A percentile compares a stretch with the other conserved stretches of the same genome.
Evolutionary conservation across 2,329 filamentous ascomycete species (phyloP).

Genomic region (Colletotrichum incanum): DNA sequence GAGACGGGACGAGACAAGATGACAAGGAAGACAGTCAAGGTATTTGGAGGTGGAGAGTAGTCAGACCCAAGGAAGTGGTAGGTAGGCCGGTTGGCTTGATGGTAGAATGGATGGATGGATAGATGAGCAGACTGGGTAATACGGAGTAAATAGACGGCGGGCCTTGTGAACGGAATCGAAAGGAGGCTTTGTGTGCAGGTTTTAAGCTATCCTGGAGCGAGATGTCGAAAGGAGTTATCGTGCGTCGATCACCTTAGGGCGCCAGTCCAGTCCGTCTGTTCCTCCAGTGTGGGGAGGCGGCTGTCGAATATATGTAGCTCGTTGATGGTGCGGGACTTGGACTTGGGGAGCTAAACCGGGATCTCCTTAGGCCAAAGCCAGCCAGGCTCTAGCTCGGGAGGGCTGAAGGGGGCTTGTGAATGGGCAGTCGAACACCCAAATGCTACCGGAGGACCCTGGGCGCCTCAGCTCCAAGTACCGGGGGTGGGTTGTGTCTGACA

Average conservation of each 20-base stretch:
- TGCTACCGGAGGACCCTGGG: constrained; percentile 36
- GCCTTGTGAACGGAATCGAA: constrained; percentile 30
- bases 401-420: constrained; percentile 54
- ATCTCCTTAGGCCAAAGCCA: constrained; percentile 49
- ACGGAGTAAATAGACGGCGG: constrained; percentile 16
- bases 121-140: constrained; percentile 5
- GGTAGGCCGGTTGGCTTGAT: constrained; percentile 9
- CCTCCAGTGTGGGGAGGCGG: constrained; percentile 38
- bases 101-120: not conserved
- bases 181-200: constrained; percentile 40
- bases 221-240: constrained; percentile 43
- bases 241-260: constrained; percentile 42
- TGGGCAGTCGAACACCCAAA: constrained; percentile 36
- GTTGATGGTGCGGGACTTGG: constrained; percentile 43
- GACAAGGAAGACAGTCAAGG: not conserved
- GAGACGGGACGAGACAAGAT: constrained; percentile 4
- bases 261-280: constrained; percentile 35
- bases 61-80: constrained; percentile 3
- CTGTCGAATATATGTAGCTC: constrained; percentile 44
- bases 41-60: not conserved
- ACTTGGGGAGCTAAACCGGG: constrained; percentile 49
- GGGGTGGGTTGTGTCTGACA: constrained; percentile 36
- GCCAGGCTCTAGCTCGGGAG: constrained; percentile 55
- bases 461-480: constrained; percentile 43
- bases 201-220: constrained; percentile 40